phyloP scores from a whole-genome alignment of 2,329 filamentous ascomycete genomes.

The Epichloe baconii region DNA sequence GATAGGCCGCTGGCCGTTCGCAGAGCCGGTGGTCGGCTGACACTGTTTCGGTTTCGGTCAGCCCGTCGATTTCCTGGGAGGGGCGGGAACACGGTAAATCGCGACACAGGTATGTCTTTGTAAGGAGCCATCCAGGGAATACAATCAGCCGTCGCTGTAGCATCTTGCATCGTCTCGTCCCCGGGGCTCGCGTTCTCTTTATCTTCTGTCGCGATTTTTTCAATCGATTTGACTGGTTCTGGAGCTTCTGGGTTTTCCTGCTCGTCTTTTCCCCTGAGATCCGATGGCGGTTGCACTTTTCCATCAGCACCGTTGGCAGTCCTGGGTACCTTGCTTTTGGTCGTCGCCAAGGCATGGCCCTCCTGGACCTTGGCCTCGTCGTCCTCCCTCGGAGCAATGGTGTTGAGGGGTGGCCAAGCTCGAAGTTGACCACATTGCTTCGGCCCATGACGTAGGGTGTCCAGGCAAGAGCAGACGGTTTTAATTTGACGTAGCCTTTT shows the following conservation, averaged over 20 bases:
- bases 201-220: slow-evolving; percentile 16
- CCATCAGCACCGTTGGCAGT: slow-evolving; percentile 6
- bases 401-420: slow-evolving; percentile 69
- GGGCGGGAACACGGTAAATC: slow-evolving; percentile 70
- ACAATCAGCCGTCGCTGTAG: slow-evolving; percentile 9
- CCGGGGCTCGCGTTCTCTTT: slow-evolving; percentile 18
- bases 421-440: slow-evolving; percentile 68
- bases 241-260: slow-evolving; percentile 7
- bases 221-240: slow-evolving; percentile 18
- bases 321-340: background rate
- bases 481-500: slow-evolving; percentile 77
- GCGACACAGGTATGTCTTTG: slow-evolving; percentile 48
- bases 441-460: slow-evolving; percentile 95
- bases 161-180: slow-evolving; percentile 16
- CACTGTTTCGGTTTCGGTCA: slow-evolving; percentile 30
- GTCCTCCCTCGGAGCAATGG: slow-evolving; percentile 78
- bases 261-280: background rate
- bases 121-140: slow-evolving; percentile 35
- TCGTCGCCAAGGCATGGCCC: slow-evolving; percentile 7
- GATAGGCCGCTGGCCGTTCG: slow-evolving; percentile 23
- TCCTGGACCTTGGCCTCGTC: slow-evolving; percentile 36
- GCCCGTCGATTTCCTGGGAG: slow-evolving; percentile 35
- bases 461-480: slow-evolving; percentile 74
- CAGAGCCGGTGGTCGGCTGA: slow-evolving; percentile 24
- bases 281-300: slow-evolving; percentile 5